phyloP scores from a whole-genome alignment of 2,329 filamentous ascomycete species.

The Gnomoniopsis smithogilvyi region DNA sequence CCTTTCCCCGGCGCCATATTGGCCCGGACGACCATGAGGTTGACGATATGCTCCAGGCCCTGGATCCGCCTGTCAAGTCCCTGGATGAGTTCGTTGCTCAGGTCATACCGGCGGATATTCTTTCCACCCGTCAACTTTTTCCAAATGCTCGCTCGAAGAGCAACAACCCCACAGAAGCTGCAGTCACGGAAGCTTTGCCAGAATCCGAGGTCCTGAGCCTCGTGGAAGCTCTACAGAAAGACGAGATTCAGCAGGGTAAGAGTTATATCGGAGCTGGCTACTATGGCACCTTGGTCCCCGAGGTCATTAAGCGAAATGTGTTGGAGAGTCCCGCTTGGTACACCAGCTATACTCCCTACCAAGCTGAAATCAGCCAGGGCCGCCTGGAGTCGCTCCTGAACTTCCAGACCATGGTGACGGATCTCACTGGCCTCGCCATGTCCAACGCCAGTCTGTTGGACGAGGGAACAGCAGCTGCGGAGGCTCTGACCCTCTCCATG shows the following conservation, averaged over 20 bases:
- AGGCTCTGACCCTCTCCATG: conserved; percentile 92
- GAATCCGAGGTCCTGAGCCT: conserved; percentile 58
- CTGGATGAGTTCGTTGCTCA: conserved; percentile 82
- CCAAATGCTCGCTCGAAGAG: conserved; percentile 39
- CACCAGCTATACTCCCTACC: conserved; percentile 96
- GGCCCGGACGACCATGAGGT: conserved; percentile 71
- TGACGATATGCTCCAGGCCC: conserved; percentile 72
- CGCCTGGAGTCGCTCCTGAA: conserved; percentile 89
- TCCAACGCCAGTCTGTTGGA: conserved; percentile 90
- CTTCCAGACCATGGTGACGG: conserved; percentile 89
- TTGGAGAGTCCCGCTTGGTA: conserved; percentile 96
- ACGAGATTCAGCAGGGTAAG: conserved; percentile 39
- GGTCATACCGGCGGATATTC: conserved; percentile 77
- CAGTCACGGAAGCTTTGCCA: conserved; percentile 41
- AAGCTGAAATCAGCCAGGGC: conserved; percentile 95
- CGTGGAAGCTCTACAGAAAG: conserved; percentile 28
- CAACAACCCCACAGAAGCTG: conserved; percentile 33
- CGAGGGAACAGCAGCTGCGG: conserved; percentile 87
- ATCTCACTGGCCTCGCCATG: conserved; percentile 82
- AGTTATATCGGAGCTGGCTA: conserved; percentile 88
- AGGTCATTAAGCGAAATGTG: conserved; percentile 90
- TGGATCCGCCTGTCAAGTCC: conserved; percentile 70
- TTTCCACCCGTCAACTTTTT: conserved; percentile 65
- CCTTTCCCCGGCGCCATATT: conserved; percentile 82
- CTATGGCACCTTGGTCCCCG: conserved; percentile 79